Evolutionary conservation across 106 monocot species (phyloP).

Genomic region (Agapanthus africanus): DNA sequence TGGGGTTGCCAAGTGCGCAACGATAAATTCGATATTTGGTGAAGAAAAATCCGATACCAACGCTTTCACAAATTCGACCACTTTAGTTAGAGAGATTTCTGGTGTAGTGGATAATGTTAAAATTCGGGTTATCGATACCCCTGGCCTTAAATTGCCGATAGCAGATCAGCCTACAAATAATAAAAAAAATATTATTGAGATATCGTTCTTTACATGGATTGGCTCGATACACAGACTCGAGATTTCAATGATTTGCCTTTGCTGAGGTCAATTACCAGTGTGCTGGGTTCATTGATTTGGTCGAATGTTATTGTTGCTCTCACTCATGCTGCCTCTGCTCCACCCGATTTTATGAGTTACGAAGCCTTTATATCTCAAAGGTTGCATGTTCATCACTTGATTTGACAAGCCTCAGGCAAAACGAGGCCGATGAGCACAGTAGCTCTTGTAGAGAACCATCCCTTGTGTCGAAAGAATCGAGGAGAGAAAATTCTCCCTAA

Average conservation of each 20-base stretch:
- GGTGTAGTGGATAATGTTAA: constrained; percentile 69
- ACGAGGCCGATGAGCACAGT: constrained; percentile 80
- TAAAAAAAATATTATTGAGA: constrained; percentile 73
- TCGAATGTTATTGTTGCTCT: constrained; percentile 83
- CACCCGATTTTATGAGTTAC: constrained; percentile 67
- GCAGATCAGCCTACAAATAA: constrained; percentile 62
- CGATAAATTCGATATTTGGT: constrained; percentile 84
- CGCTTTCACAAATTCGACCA: constrained; percentile 54
- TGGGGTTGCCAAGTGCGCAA: constrained; percentile 85
- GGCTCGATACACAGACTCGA: constrained; percentile 66
- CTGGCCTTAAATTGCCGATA: constrained; percentile 58
- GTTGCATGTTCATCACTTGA: constrained; percentile 74
- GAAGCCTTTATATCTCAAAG: constrained; percentile 73
- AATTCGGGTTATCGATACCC: constrained; percentile 67
- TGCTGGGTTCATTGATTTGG: constrained; percentile 76
- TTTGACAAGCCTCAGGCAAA: constrained; percentile 74
- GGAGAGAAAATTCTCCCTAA: constrained; percentile 66
- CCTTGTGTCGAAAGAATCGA: constrained; percentile 63
- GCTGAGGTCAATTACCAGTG: constrained; percentile 44
- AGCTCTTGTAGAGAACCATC: constrained; percentile 82
- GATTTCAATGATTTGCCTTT: constrained; percentile 84
- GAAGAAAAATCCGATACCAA: constrained; percentile 45
- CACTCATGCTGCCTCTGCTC: constrained; percentile 77
- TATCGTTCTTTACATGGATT: constrained; percentile 79
- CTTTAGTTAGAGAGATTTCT: constrained; percentile 48